Evolutionary conservation across 2,329 filamentous ascomycete genomes (phyloP), one percentile per base, ranked within the genome.

Genomic region (Lachnellula occidentalis): DNA sequence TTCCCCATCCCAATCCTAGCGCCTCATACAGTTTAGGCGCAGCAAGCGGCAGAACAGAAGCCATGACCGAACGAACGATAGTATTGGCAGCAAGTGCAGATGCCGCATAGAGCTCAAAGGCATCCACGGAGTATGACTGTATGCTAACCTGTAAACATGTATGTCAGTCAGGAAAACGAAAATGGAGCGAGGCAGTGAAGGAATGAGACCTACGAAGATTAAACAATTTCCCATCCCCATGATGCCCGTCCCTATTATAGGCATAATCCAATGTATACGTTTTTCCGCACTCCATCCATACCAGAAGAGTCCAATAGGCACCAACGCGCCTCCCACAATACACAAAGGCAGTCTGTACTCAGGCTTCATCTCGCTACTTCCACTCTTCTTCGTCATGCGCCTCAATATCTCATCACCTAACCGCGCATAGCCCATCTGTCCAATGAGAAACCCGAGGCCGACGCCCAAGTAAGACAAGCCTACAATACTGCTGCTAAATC

Each of bases 11-110:
- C 34, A 71, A 58, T 1, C 72, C 74, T 7, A 74, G 60, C 3
- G 48, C 61, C 2, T 55, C 60, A 59, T 77, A 80, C 66, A 80
- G 65, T 15, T 59, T 56, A 7, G 74, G 72, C 1, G 74, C 76
- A 48, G 78, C 78, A 1, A 80, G 68, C 7, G 78, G 78, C 54
- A 80, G 73, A 2, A 73, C 72, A 31, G 78, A 76, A 5, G 74
- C 76, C 1, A 73, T 73, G n/a, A 80, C 59, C 34, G 71, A 76
- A 8, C 74, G 67, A 2, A 70, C 67, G 3, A 76, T 63, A 1
- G 72, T 72, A 51, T 72, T 67, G 50, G 72, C 65, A 0, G 70
- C 67, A 15, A 74, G 58, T 3, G 71, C 73, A 15, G 66, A 69
- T 5, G 71, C 73, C 8, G 73, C 69, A 49, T 73, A 70, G 8